Evolutionary conservation across 2,329 filamentous ascomycete genomes (phyloP).

Genomic region (Verticillium nonalfalfae): DNA sequence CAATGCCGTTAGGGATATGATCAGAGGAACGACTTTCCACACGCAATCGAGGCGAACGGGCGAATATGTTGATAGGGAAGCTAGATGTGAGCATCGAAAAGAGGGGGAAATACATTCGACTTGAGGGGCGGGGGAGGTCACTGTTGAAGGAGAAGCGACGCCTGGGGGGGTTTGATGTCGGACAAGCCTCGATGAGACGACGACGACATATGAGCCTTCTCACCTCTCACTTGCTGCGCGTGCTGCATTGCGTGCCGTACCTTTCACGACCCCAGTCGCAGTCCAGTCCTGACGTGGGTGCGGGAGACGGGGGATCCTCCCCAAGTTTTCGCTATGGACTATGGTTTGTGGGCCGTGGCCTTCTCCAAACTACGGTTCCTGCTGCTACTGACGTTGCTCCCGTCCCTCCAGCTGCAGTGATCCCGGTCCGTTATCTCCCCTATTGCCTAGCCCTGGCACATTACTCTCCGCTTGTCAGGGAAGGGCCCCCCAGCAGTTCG

Average conservation of each 20-base stretch:
- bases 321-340: neutral
- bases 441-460: neutral
- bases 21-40: neutral
- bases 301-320: neutral
- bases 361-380: neutral
- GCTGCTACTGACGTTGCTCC: neutral
- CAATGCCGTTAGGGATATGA: neutral
- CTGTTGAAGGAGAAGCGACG: neutral
- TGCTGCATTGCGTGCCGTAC: neutral
- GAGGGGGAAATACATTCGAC: neutral
- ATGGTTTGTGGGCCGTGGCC: neutral
- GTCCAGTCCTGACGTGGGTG: neutral
- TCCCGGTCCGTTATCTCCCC: neutral
- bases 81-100: neutral
- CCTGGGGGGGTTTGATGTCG: neutral
- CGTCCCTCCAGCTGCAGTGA: conserved; percentile 2
- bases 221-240: neutral
- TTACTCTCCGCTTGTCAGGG: neutral
- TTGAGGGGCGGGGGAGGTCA: neutral
- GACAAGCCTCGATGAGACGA: neutral
- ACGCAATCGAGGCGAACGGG: neutral
- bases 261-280: neutral
- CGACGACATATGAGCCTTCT: neutral
- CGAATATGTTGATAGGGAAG: neutral
- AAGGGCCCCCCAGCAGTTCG: neutral